Base-by-base conservation (phyloP, 1,284 basidiomycete species). In the Malassezia nana region DNA sequence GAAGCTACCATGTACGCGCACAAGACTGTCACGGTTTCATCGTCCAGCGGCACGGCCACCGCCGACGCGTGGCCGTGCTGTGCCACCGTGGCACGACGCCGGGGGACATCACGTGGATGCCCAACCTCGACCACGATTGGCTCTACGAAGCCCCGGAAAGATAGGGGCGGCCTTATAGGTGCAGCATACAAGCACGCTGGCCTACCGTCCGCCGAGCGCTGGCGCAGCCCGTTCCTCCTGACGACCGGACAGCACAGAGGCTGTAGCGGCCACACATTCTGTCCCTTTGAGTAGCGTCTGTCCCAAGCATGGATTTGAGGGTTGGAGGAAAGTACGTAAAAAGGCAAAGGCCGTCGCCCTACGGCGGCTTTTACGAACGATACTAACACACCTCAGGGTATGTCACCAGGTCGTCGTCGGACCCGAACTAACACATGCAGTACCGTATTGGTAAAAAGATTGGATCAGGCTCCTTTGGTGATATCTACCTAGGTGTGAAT, bases 401-500 rank as follows among this genome's bases (percentile, higher is more conserved):
- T 41, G 52, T 48, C 16, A 26, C 16, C 29, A 15, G 18, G 24
- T 29, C 8, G 16, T n/a, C 13, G 24, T 4, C 6, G 35, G 18
- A 31, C 15, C n/a, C 12, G 12, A 6, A 39, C 52, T 55, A 39
- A 55, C 52, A 43, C 7, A 20, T 22, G 5, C 65, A 66, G 65
- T 74, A 72, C 81, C 84, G 92, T 72, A 86, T 99, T 65, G 94
- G 92, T 62, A 96, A 96, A 82, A 98, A 98, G 85, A 96, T 99
- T 72, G 94, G 94, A 65, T 94, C 89, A 42, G 94, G 92, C 60
- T 96, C 92, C 50, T 96, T 96, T 73, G 90, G 92, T 91, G 92
- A 98, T 75, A 98, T 99, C 76, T 98, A 96, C 77, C 87, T 98
- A 58, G 94, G 94, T 60, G 91, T 95, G 77, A 96, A 98, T 81